Base-by-base conservation (phyloP, 768 basidiomycete species). In the Phallus indusiatus region DNA sequence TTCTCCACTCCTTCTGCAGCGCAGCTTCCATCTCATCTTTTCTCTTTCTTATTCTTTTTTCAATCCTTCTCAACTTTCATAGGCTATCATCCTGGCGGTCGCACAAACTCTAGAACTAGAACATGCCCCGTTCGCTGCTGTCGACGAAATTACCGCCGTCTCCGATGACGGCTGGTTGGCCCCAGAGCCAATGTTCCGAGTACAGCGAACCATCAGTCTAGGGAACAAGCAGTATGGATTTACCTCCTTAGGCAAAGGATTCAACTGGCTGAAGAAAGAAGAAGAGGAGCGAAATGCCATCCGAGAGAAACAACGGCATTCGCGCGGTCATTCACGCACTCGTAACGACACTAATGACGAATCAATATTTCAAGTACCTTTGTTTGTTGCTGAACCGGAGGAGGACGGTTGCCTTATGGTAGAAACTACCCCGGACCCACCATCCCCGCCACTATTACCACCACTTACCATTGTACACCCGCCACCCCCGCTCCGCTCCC, bases 241-340 rank as follows among this genome's bases (percentile, higher is more conserved):
- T 61, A 91, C 90, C 18, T 88, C 82, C 37, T 85, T 91, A 51
- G 90, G 90, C 11, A 81, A 86, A 51, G 90, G 90, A 17, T 90
- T 89, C 67, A 76, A 88, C 70, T 90, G 89, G 86, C 77, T 76
- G 57, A 71, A 76, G 60, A 72, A 71, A 53, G 69, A 72, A 47
- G 75, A 75, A 36, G 67, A 71, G 20, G 64, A 70, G 28, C 58
- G 60, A 12, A 53, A 48, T 47, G 52, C 11, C n/a, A 34, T 33
- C 4, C 46, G 42, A 35, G 34, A 42, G n/a, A 12, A 46, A 35
- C 37, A 24, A 7, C 24, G 20, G 16, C 59, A 53, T 21, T 54
- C 46, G 14, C 54, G 59, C 1, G 47, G 53, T 7, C 55, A 56
- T 24, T 21, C 49, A 9, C 47, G 47, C 24, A 2, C 18, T 11